phyloP scores from a whole-genome alignment of 768 basidiomycete genomes.

The Lactarius pseudohatsudake region DNA sequence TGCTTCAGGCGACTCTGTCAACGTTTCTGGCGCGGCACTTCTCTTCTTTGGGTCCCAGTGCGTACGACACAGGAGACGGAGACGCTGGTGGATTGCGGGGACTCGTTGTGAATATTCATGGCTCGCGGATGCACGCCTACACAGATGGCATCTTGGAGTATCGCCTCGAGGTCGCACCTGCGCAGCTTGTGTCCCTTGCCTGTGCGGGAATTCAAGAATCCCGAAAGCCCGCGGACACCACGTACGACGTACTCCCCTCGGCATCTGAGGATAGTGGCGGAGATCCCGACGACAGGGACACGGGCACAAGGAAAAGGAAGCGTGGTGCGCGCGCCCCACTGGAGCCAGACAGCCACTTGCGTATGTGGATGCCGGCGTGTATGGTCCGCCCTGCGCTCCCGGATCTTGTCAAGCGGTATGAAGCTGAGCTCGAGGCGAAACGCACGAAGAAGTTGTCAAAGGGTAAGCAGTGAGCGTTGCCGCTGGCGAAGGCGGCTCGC shows the following conservation, averaged over 20 bases:
- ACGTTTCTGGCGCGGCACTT: constrained; percentile 47
- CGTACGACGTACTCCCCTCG: constrained; percentile 36
- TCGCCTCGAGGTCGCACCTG: constrained; percentile 72
- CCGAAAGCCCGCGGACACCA: constrained; percentile 40
- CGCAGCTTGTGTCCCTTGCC: constrained; percentile 60
- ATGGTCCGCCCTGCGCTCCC: constrained; percentile 45
- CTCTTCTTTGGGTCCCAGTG: constrained; percentile 50
- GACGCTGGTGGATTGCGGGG: constrained; percentile 38
- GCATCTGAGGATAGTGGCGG: constrained; percentile 48
- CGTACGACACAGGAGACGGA: constrained; percentile 35
- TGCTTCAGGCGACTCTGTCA: constrained; percentile 40
- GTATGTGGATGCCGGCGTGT: not conserved
- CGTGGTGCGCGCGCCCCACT: constrained; percentile 43
- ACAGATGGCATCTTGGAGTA: constrained; percentile 77
- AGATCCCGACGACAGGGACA: constrained; percentile 46
- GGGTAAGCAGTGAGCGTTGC: not conserved
- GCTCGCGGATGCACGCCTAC: constrained; percentile 61
- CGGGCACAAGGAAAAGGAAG: constrained; percentile 40
- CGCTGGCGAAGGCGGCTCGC: too few species aligned
- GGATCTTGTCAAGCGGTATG: constrained; percentile 58
- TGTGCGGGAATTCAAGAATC: constrained; percentile 66
- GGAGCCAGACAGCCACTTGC: constrained; percentile 49
- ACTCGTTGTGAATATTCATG: constrained; percentile 66
- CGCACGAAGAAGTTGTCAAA: constrained; percentile 16
- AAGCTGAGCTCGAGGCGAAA: constrained; percentile 42